A percentile compares a stretch with the other conserved stretches of the same genome.
phyloP scores from a whole-genome alignment of 495 filamentous ascomycete genomes.

The Podospora fimiseda region DNA sequence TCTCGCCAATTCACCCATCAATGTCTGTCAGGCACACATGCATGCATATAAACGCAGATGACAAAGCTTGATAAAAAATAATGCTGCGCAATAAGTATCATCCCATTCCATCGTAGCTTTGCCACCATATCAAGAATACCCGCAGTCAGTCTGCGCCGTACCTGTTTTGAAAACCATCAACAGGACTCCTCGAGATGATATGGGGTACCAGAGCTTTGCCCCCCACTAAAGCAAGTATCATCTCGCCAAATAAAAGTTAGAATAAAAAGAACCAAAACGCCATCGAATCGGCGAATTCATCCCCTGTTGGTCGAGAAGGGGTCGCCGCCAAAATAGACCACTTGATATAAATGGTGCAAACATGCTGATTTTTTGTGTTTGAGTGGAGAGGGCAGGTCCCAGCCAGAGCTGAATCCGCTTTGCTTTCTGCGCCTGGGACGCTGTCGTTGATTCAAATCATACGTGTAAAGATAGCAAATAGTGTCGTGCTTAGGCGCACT shows the following conservation, averaged over 20 bases:
- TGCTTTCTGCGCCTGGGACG: constrained; percentile 16
- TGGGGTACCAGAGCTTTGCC: constrained; percentile 10
- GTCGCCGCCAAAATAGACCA: constrained; percentile 13
- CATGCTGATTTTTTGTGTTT: constrained; percentile 18
- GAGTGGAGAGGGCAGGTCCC: constrained; percentile 13
- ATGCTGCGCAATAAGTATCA: constrained; percentile 2
- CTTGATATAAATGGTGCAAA: constrained; percentile 20
- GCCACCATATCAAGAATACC: background rate
- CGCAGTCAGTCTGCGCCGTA: constrained; percentile 8
- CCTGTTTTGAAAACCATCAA: constrained; percentile 8
- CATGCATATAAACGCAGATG: background rate
- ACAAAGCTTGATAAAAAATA: background rate
- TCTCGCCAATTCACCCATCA: too few relatives aligned
- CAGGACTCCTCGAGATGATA: background rate
- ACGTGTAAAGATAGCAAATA: constrained; percentile 16
- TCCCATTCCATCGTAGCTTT: constrained; percentile 5
- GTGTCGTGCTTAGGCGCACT: constrained; percentile 28
- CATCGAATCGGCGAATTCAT: constrained; percentile 18
- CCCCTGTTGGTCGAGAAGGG: constrained; percentile 8
- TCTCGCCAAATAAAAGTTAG: background rate
- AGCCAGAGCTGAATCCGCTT: constrained; percentile 17
- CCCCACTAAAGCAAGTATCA: constrained; percentile 2
- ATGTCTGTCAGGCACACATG: background rate
- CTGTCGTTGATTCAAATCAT: constrained; percentile 22
- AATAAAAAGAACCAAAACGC: constrained; percentile 13